Evolutionary conservation across 2,329 filamentous ascomycete species (phyloP), one percentile per base, ranked within the genome.

Genomic region (Chaetomium sp.): DNA sequence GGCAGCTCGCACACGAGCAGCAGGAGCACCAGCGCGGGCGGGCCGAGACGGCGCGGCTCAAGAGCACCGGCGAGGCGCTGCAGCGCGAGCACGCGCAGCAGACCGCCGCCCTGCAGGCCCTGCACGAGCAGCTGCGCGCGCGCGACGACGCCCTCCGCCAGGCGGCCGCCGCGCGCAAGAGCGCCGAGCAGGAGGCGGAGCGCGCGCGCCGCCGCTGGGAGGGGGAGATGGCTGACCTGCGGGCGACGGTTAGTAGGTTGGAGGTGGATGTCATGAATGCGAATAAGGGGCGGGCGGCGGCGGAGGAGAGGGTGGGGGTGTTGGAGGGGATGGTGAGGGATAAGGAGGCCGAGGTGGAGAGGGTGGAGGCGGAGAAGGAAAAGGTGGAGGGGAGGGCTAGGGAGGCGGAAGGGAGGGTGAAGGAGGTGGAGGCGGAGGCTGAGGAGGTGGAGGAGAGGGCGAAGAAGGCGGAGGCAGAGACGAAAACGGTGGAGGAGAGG

Each of bases 31-130:
- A 86, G 38, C 87, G 85, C 68, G 83, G 85, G 0, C 89, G 87
- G 65, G 87, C 84, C n/a, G 87, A 90, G 66, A 70, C 87, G 10
- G 70, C 75, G 2, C 76, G 75, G 47, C 81, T 90, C 57, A 88
- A 87, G 68, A 84, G 82, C 42, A 83, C 89, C 69, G 91, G 92
- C 63, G 89, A 94, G 57, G 84, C 85, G 8, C 78, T 93, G 21
- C 90, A 92, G 70, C 82, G 82, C 55, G 84, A 87, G 38, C 90
- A 95, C 71, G 87, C 90, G 60, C 83, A 86, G 45, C 89, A 92
- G 63, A 69, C 72, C 29, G 60, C 50, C 5, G 47, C 60, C 8
- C 25, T 89, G 7, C 81, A 77, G 67, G 13, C 49, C 1, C 25
- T 89, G 7, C 81, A 77, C 67, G 13, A 38, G 1, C 35, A 63